Evolutionary conservation across 768 basidiomycete genomes (phyloP), one percentile per base, ranked within the genome.

Genomic region (Naganishia vishniacii): DNA sequence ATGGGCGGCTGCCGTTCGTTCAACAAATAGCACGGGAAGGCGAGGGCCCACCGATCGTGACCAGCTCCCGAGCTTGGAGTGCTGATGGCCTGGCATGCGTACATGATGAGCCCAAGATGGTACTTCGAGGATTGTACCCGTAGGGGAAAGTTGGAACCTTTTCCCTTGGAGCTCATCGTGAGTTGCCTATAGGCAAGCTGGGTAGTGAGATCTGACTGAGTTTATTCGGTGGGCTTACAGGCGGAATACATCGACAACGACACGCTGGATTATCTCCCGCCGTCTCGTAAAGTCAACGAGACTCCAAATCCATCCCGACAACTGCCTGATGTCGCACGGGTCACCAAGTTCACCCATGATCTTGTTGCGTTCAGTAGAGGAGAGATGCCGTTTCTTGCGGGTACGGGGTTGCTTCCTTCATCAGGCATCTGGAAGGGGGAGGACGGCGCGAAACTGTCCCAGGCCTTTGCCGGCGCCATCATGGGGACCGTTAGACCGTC

Each of bases 21-120:
- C 9, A 25, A 16, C 25, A 31, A 49, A 49, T 9, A 29, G 25
- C 18, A 29, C 25, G 25, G 16, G 48, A 4, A 16, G 3, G 11
- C n/a, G 29, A 29, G 29, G 13, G 32, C 6, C 32, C 28, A 9
- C 13, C n/a, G 29, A 49, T n/a, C 48, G n/a, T 29, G 9, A 28
- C 48, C 25, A 49, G 25, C 29, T 49, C 4, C 48, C 48, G 6
- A 49, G 48, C 16, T 18, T 49, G 4, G 48, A 49, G 18, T 49
- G 5, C 25, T 49, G 26, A 49, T 49, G 48, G 48, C 28, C 2
- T 49, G 48, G 48, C 48, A 49, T 31, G 48, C 48, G 48, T 49
- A 49, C 29, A 25, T 31, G 9, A 31, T 18, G 8, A 49, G 32
- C 29, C 48, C 48, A 26, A 29, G 48, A 49, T 49, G 48, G 48